These are phyloP conservation scores for Lactifluus pinguis DNA, from an alignment of 768 basidiomycete genomes.

Conservation along the genomic window DNA sequence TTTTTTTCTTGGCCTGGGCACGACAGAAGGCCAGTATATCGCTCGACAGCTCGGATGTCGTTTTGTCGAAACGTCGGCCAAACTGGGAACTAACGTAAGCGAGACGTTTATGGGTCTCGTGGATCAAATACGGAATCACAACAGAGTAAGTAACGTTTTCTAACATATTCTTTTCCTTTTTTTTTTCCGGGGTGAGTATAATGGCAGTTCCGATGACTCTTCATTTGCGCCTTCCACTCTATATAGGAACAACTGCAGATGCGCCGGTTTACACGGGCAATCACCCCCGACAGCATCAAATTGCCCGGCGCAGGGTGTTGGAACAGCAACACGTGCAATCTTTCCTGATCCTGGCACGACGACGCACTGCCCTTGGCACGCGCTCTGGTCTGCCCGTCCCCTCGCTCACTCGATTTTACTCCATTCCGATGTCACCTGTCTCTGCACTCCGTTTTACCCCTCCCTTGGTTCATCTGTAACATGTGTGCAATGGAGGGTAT, in stretches of 20 bases:
- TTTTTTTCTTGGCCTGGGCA: not conserved
- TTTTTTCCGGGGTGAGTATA: not conserved
- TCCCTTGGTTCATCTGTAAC: not conserved
- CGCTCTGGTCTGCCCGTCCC: not conserved
- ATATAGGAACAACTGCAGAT: not conserved
- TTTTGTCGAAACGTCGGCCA: conserved; percentile 94
- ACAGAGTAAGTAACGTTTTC: conserved; percentile 61
- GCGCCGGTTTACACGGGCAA: conserved; percentile 1
- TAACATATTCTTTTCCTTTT: not conserved
- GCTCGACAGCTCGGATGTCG: conserved; percentile 90
- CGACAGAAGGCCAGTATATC: conserved; percentile 86
- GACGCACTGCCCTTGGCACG: not conserved
- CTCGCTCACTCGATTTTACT: not conserved
- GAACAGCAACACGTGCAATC: conserved; percentile 2
- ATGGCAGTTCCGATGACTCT: not conserved
- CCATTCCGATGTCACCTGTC: not conserved
- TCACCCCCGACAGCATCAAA: not conserved
- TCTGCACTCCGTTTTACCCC: not conserved
- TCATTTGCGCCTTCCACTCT: not conserved
- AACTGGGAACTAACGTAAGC: conserved; percentile 91
- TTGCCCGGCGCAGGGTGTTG: conserved; percentile 11
- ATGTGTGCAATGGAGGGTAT: not conserved
- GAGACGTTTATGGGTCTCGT: conserved; percentile 91
- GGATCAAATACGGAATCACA: conserved; percentile 85
- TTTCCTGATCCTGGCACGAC: conserved; percentile 1